Conservation (phyloP, 345 rosid species). For the Gossypium arboreum region DNA sequence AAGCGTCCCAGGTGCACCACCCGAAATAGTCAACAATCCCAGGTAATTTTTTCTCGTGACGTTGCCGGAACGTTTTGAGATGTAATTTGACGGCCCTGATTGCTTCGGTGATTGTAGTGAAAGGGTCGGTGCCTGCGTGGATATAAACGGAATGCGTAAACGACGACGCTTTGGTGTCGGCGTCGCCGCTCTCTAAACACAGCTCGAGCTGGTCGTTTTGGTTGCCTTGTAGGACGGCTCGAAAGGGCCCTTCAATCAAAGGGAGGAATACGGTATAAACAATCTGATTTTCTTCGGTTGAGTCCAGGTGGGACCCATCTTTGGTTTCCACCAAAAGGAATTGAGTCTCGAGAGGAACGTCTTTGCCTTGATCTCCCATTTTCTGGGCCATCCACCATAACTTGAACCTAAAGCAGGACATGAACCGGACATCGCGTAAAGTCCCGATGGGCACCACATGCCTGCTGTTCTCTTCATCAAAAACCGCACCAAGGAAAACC, state of each 20-base stretch:
- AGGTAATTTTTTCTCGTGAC: constrained; percentile 85
- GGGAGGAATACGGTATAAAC: constrained; percentile 88
- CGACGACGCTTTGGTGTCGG: constrained; percentile 54
- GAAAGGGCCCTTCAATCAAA: constrained; percentile 72
- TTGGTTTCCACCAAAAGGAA: constrained; percentile 71
- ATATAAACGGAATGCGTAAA: constrained; percentile 61
- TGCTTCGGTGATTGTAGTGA: constrained; percentile 65
- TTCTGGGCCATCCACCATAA: constrained; percentile 99
- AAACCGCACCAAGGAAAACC: constrained; percentile 68
- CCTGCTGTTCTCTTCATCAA: constrained; percentile 54
- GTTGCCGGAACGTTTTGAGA: constrained; percentile 73
- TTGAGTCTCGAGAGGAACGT: constrained; percentile 83
- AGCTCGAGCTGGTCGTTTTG: constrained; percentile 65
- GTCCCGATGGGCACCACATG: constrained; percentile 67
- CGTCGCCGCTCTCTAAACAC: constrained; percentile 92
- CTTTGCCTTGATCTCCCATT: constrained; percentile 74
- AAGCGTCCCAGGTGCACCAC: constrained; percentile 99
- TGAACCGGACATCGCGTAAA: constrained; percentile 69
- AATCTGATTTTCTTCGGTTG: constrained; percentile 55
- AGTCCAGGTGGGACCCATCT: constrained; percentile 68
- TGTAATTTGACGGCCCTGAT: constrained; percentile 60
- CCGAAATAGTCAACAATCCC: constrained; percentile 79
- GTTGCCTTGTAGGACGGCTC: constrained; percentile 78
- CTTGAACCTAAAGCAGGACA: constrained; percentile 91
- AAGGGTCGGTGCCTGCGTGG: constrained; percentile 83